Evolutionary conservation across 176 grass and related monocot genomes (phyloP).

Genomic region (Puya raimondii): DNA sequence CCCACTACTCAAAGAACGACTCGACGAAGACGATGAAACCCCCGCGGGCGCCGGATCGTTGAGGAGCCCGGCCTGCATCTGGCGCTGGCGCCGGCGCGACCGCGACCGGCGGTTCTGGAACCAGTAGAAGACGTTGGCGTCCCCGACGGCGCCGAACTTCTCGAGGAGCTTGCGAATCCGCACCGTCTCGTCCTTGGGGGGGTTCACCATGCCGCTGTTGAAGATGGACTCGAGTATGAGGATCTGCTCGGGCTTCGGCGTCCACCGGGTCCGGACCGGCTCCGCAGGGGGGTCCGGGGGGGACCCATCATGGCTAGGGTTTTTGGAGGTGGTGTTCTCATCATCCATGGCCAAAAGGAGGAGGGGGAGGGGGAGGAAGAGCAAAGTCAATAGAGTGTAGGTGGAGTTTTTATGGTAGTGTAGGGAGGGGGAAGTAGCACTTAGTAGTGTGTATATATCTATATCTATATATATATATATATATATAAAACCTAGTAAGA

Average conservation of each 20-base stretch:
- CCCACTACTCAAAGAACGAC: conserved; percentile 13
- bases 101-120: conserved; percentile 91
- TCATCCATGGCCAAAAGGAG: background rate
- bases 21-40: background rate
- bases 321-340: background rate
- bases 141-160: conserved; percentile 80
- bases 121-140: conserved; percentile 99
- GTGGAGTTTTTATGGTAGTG: background rate
- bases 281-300: conserved; percentile 13
- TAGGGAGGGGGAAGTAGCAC: background rate
- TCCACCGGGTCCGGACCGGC: conserved; percentile 74
- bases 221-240: conserved; percentile 96
- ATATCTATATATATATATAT: too few species aligned
- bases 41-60: background rate
- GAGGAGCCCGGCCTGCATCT: conserved; percentile 41
- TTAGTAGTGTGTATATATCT: too few species aligned
- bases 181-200: conserved; percentile 90
- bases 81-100: conserved; percentile 82
- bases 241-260: conserved; percentile 93
- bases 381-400: background rate
- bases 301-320: background rate
- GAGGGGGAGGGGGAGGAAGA: background rate
- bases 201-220: conserved; percentile 95
- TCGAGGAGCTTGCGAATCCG: conserved; percentile 90
- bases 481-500: too few species aligned